Base-by-base conservation (phyloP, 2,329 filamentous ascomycete genomes). In the Diaporthe vexans region DNA sequence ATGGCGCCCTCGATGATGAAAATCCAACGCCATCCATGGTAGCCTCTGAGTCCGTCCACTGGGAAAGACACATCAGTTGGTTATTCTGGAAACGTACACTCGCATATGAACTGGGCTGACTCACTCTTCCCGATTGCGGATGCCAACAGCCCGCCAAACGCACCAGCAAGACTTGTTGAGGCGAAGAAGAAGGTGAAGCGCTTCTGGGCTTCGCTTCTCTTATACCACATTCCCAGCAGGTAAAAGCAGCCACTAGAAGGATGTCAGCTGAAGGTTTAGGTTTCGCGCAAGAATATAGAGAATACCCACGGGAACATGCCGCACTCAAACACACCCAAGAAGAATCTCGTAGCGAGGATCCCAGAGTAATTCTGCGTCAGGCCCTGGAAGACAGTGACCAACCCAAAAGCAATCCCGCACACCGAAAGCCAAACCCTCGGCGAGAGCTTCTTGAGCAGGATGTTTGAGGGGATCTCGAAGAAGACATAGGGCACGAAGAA, bases 131-230 rank as follows among this genome's bases (percentile, higher is more conserved):
- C 94, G 76, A 98, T 97, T 0, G 93, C 95, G 1, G 91, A 93
- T 0, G 95, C 95, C 6, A 98, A 88, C 1, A 98, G 88, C 2
- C 95, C 95, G 57, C 94, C 95, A 79, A 98, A 98, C 0, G 95
- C 94, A 43, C 94, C 94, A 1, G 94, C 94, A 4, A 96, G 86
- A 0, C 92, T 94, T 0, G 94, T 95, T 37, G 89, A 94, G 79
- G 90, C 92, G 87, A 98, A 98, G 88, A 98, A 98, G 86, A 98
- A 95, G 21, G 92, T 94, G 84, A 95, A 98, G 40, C 97, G 92
- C 80, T 95, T 94, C 84, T 98, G 96, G 2, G 95, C 95, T 84
- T 98, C 97, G 58, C 88, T 87, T 75, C 96, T 91, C 75, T 92
- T 92, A 79, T 98, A 99, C 95, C 94, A 97, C 92, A 96, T 96